Evolutionary conservation across 2,329 filamentous ascomycete genomes (phyloP), one percentile per base, ranked within the genome.

Genomic region (Ilyonectria destructans): DNA sequence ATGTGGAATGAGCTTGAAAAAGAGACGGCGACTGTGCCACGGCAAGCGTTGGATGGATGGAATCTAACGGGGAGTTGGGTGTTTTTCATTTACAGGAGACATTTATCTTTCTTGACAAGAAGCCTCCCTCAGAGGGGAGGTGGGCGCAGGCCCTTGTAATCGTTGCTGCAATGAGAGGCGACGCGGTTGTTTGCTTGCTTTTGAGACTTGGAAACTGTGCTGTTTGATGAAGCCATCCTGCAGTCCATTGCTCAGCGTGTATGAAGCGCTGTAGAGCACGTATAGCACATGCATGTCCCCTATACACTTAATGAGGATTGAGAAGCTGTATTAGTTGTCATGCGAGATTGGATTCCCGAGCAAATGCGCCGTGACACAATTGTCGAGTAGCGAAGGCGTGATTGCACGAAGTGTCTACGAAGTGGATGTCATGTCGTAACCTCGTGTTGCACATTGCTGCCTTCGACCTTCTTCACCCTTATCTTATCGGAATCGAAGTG

Each of bases 401-500:
- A 21, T 17, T 58, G 29, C 17, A 15, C 6, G 37, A 49, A 46
- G 43, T 35, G 10, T 35, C 8, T 33, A 23, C 13, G 13, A 23
- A 31, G 21, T 9, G 33, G n/a, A 33, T 62, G 58, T 46, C 29
- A 31, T 60, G 46, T 12, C 31, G 51, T 62, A 6, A 55, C n/a
- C 31, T 52, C 23, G 29, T 51, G 29, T 51, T 31, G 54, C 54
- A 33, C 63, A 57, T 59, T 70, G 73, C 60, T 75, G 73, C 73
- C 73, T 75, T 69, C 57, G 48, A 56, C 31, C 15, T 37, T 29
- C 57, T 15, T 26, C 26, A 5, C 26, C 4, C 70, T 75, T 75
- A 75, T 75, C 73, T 75, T 75, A 75, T 75, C 73, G 73, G 26
- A 21, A 62, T 56, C 48, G 56, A 65, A 37, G 62, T 65, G 62